Conservation (phyloP, 306 rosid species). For the Medicago ruthenica region DNA sequence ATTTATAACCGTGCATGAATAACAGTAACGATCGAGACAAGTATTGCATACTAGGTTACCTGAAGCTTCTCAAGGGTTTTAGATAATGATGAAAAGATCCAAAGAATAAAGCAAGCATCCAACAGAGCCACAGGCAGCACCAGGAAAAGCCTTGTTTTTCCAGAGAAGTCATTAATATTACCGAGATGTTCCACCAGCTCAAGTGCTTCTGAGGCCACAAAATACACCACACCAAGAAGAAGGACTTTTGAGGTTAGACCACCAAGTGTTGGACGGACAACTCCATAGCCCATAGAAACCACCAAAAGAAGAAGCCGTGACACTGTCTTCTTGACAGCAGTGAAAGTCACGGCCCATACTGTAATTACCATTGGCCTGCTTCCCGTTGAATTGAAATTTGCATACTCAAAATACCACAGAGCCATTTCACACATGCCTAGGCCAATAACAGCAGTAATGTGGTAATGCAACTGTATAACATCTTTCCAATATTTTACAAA, state of each 20-base stretch:
- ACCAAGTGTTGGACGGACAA: slow-evolving; percentile 75
- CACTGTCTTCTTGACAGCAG: slow-evolving; percentile 72
- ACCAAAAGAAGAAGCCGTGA: slow-evolving; percentile 75
- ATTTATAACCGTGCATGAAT: slow-evolving; percentile 7
- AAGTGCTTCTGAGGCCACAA: slow-evolving; percentile 75
- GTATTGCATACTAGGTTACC: slow-evolving; percentile 49
- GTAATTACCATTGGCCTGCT: slow-evolving; percentile 77
- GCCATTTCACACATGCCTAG: slow-evolving; percentile 90
- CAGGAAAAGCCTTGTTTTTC: slow-evolving; percentile 66
- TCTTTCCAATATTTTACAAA: slow-evolving; percentile 72
- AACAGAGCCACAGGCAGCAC: slow-evolving; percentile 76
- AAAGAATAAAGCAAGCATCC: slow-evolving; percentile 78
- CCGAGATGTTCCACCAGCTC: slow-evolving; percentile 84
- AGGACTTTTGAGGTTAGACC: slow-evolving; percentile 61
- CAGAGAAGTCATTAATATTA: slow-evolving; percentile 74
- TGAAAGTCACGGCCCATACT: slow-evolving; percentile 69
- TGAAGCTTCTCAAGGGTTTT: slow-evolving; percentile 84
- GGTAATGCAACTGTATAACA: slow-evolving; percentile 73
- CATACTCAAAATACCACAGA: slow-evolving; percentile 76
- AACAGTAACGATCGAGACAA: slow-evolving; percentile 31
- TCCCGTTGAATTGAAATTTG: slow-evolving; percentile 75
- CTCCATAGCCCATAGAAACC: slow-evolving; percentile 77
- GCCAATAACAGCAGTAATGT: slow-evolving; percentile 73
- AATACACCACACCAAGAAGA: slow-evolving; percentile 67
- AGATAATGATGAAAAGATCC: slow-evolving; percentile 76